Percentiles rank a stretch among this genome's conserved stretches.
Conservation (phyloP, 331 rosid genomes). For the Telfairia occidentalis region DNA sequence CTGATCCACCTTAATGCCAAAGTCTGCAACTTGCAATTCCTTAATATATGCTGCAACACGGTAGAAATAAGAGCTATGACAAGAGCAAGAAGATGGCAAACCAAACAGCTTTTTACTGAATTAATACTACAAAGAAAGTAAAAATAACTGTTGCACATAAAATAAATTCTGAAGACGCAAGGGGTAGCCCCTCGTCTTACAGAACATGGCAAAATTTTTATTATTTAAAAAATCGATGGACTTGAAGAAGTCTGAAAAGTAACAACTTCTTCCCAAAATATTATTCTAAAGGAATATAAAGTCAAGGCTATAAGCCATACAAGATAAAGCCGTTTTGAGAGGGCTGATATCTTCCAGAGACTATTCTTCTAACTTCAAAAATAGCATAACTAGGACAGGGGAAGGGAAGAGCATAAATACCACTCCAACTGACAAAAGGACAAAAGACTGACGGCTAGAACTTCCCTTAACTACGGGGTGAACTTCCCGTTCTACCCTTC, state of each 20-base stretch:
- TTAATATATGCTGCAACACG: conserved; percentile 56
- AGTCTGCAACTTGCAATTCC: conserved; percentile 52
- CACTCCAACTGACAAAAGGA: too few species aligned
- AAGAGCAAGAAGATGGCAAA: not conserved
- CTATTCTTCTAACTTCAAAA: too few species aligned
- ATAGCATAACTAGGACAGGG: too few species aligned
- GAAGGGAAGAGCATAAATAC: too few species aligned
- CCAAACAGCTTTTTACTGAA: not conserved
- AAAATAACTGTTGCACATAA: not conserved
- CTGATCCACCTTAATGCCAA: conserved; percentile 55
- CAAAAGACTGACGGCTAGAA: too few species aligned
- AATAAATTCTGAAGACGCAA: not conserved
- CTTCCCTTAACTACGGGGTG: too few species aligned
- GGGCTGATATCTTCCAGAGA: too few species aligned
- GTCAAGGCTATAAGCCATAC: too few species aligned
- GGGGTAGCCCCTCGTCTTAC: not conserved
- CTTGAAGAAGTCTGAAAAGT: not conserved
- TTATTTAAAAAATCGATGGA: not conserved
- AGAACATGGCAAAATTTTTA: not conserved
- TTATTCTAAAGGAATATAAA: too few species aligned
- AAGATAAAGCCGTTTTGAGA: too few species aligned
- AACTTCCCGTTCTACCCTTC: too few species aligned
- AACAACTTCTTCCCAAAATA: too few species aligned
- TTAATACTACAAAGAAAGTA: not conserved
- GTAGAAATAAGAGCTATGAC: conserved; percentile 13